Percentiles rank a stretch among this genome's conserved stretches.
phyloP scores from a whole-genome alignment of 371 early-diverging fungal species.

The Entomophthora muscae region DNA sequence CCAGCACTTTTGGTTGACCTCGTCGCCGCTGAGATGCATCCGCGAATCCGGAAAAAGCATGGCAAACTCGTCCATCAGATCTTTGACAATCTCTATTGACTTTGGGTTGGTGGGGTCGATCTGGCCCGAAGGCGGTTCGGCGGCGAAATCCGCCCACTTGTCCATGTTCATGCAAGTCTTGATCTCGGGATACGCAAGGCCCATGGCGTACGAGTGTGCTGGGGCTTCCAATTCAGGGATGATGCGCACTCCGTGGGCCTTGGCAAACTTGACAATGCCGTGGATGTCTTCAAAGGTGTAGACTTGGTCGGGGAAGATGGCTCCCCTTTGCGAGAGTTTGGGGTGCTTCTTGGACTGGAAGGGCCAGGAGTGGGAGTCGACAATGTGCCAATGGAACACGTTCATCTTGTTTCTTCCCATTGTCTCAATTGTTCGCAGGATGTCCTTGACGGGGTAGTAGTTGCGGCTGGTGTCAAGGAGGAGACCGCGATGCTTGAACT shows the following conservation, averaged over 20 bases:
- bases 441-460: constrained; percentile 37
- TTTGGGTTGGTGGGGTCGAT: constrained; percentile 37
- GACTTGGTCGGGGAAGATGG: constrained; percentile 24
- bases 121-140: constrained; percentile 58
- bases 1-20: constrained; percentile 51
- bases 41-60: constrained; percentile 38
- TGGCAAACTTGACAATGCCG: constrained; percentile 34
- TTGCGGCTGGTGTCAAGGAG: constrained; percentile 62
- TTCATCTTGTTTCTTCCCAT: constrained; percentile 37
- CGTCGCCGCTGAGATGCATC: constrained; percentile 62
- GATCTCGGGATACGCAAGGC: constrained; percentile 24
- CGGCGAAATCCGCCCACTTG: constrained; percentile 20
- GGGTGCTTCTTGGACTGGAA: constrained; percentile 25
- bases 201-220: constrained; percentile 27
- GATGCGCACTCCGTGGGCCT: constrained; percentile 41
- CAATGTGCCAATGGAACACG: constrained; percentile 62
- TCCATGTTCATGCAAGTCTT: constrained; percentile 22
- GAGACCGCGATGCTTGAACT: constrained; percentile 29
- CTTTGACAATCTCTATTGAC: constrained; percentile 32
- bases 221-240: constrained; percentile 65
- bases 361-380: constrained; percentile 51
- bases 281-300: constrained; percentile 40
- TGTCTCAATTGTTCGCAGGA: constrained; percentile 30
- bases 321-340: constrained; percentile 27
- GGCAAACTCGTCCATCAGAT: constrained; percentile 39